These are phyloP conservation scores for Sabuloglossum arenarium DNA, from an alignment of 495 filamentous ascomycete genomes.

Conservation along the genomic window DNA sequence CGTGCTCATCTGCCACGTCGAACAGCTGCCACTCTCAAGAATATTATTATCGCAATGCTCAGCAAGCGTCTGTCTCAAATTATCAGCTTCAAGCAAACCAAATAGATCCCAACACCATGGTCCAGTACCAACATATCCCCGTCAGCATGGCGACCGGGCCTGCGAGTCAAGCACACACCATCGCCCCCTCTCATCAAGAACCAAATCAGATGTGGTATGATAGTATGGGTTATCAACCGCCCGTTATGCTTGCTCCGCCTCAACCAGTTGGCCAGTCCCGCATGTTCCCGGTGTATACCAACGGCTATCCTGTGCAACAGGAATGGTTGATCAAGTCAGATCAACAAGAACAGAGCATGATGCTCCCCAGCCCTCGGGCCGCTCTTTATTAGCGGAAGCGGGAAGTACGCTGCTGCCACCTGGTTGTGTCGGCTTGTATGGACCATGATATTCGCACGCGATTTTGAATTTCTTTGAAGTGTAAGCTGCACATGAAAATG, in stretches of 20 bases:
- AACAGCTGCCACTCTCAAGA: conserved; percentile 1
- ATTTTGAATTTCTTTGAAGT: neutral
- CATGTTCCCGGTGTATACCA: neutral
- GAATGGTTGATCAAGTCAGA: conserved; percentile 1
- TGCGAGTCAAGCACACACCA: neutral
- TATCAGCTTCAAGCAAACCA: neutral
- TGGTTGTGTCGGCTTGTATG: neutral
- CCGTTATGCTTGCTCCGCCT: neutral
- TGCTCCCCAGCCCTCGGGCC: neutral
- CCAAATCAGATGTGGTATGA: neutral
- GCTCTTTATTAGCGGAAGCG: conserved; percentile 1
- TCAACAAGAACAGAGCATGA: neutral
- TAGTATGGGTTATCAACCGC: neutral
- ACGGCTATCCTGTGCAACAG: neutral
- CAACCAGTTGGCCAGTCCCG: neutral
- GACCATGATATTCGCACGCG: neutral
- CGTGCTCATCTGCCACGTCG: neutral
- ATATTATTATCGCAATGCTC: neutral
- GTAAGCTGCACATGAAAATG: neutral
- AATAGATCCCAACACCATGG: neutral
- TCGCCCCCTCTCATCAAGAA: neutral
- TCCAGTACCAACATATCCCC: neutral
- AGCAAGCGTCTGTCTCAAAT: neutral
- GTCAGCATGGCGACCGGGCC: neutral
- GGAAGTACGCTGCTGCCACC: too few relatives aligned